Evolutionary conservation across 2,329 filamentous ascomycete genomes (phyloP).

Genomic region (Colletotrichum navitas): DNA sequence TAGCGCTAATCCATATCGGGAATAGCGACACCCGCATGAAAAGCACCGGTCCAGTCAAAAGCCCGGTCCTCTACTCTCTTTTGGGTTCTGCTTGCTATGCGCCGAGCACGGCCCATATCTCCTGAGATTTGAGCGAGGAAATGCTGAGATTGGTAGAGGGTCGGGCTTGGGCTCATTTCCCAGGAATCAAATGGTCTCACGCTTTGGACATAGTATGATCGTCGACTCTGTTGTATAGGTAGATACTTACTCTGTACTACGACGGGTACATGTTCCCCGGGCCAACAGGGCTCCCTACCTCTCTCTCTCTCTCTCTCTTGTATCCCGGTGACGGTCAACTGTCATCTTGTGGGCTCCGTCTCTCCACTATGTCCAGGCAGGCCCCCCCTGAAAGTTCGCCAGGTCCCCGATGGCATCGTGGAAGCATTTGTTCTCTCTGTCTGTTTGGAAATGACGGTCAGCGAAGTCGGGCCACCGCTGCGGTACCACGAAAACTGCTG

Average conservation of each 20-base stretch:
- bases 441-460: slow-evolving; percentile 23
- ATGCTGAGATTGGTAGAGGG: slow-evolving; percentile 21
- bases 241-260: neutral
- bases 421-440: neutral
- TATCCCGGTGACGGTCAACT: slow-evolving; percentile 21
- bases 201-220: neutral
- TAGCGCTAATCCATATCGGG: neutral
- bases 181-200: neutral
- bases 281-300: slow-evolving; percentile 21
- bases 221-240: neutral
- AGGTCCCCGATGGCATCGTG: neutral
- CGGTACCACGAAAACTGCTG: neutral
- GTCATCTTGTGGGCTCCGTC: neutral
- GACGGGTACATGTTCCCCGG: neutral
- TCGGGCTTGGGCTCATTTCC: slow-evolving; percentile 36
- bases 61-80: neutral
- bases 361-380: neutral
- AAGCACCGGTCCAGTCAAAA: slow-evolving; percentile 20
- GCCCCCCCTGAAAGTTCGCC: neutral
- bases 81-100: slow-evolving; percentile 2
- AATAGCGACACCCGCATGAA: neutral
- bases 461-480: slow-evolving; percentile 3
- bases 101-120: slow-evolving; percentile 26
- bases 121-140: slow-evolving; percentile 5
- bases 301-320: neutral